Evolutionary conservation across 83 land plant genomes (phyloP).

Genomic region (Picea abies): DNA sequence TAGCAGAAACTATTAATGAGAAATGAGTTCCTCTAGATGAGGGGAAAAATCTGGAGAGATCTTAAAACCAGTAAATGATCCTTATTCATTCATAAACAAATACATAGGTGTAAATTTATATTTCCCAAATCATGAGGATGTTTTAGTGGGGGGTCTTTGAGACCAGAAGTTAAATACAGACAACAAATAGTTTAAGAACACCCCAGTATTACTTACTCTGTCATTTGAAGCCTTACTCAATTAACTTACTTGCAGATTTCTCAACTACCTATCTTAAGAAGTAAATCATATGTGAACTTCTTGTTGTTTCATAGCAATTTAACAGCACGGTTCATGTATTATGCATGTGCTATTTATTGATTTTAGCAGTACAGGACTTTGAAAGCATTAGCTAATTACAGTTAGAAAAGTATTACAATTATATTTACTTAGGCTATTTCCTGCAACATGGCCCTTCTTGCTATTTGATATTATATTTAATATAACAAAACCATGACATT

Average conservation of each 20-base stretch:
- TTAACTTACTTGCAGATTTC: not conserved
- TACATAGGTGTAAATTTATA: not conserved
- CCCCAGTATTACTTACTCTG: not conserved
- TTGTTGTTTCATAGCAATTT: not conserved
- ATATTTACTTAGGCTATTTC: not conserved
- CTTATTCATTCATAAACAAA: not conserved
- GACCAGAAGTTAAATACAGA: not conserved
- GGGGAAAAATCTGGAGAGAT: not conserved
- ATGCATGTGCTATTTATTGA: not conserved
- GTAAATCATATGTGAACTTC: not conserved
- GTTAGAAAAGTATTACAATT: not conserved
- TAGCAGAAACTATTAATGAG: not conserved
- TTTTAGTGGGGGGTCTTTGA: not conserved
- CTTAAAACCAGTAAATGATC: not conserved
- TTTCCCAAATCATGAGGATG: not conserved
- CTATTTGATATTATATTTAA: too few species aligned
- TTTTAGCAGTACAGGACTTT: not conserved
- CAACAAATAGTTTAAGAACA: not conserved
- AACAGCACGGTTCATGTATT: not conserved
- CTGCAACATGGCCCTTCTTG: not conserved
- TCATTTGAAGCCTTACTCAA: not conserved
- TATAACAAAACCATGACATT: too few species aligned
- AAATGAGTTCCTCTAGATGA: not conserved
- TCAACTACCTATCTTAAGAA: not conserved
- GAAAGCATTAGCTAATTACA: not conserved